Base-by-base conservation (phyloP, 805 yeast species). In the Ogataea henricii region DNA sequence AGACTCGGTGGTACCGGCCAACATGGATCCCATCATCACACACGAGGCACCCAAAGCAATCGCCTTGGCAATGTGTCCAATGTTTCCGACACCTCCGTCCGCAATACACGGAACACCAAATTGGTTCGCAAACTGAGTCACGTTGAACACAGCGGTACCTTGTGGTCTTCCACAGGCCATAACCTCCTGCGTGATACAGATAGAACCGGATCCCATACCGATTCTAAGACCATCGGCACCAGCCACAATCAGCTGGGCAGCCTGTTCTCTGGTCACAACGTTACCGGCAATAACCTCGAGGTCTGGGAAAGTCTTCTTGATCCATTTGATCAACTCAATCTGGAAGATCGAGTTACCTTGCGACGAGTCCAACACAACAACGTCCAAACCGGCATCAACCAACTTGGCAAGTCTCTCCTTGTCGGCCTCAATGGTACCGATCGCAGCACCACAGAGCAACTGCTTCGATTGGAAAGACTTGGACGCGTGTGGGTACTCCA, bases 111-210 rank as follows among this genome's bases (percentile, higher is more conserved):
- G 98, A 57, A 94, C 96, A 69, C 99, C 99, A 67, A 92, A 94
- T 70, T 83, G 81, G 73, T 84, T 85, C 58, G 98, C 95, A 67
- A 94, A 91, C 76, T 92, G 91, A 56, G 94, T 79, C 47, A 94
- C 99, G 58, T 83, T 85, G 79, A 82, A 91, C 46, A 94, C 98
- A 52, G 99, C 99, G 58, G 98, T 90, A 75, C 98, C 99, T 78
- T 94, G 99, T 53, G 99, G 99, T 81, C 99, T 90, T 75, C 99
- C 99, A 76, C 97, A 96, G 45, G 99, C 99, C 99, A 94, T 94
- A 52, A 94, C 99, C 77, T 94, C 99, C 77, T 94, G 99, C 45
- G 99, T 94, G 69, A 94, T 94, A 81, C 99, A 94, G 69, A 95
- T 95, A 54, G 97, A 89, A 65, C 99, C 99, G 27, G 98, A 89